Base-by-base conservation (phyloP, 371 early-diverging fungal species). In the Quaeritorhiza haematococci region DNA sequence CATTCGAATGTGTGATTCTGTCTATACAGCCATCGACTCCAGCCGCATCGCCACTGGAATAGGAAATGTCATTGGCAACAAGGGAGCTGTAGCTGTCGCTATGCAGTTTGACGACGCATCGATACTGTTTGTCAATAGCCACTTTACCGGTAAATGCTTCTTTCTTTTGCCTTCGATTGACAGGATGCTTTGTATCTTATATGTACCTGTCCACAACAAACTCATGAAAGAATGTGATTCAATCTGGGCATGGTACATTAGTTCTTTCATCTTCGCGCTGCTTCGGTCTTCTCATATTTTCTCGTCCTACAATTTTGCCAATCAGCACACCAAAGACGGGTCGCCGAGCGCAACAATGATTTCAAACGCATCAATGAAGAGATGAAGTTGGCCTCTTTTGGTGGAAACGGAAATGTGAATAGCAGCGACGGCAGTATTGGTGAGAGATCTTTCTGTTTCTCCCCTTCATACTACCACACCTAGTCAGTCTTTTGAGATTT, bases 61-160 rank as follows among this genome's bases (percentile, higher is more conserved):
- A 5, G 66, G 62, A 32, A 53, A 71, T 10, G 65, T 75, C 7
- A 43, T 75, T 17, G 65, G 69, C 5, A 76, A 75, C 62, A 79
- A 79, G 53, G 79, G 79, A 3, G 75, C 72, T 3, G 64, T 71
- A 0, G 72, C 59, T 15, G 56, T 73, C 17, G 76, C 84, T 1
- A 59, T 89, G 13, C 60, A 72, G 30, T 79, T 87, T 50, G 82
- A 76, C 17, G 72, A 72, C 23, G 69, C 64, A 24, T 79, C 83
- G 1, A 54, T 88, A 1, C 49, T 87, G 8, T 88, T 90, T 66
- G 83, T 90, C 17, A 87, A 87, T 58, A 77, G 82, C 24, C 91
- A 90, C 62, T 68, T 90, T 33, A 73, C 80, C 63, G 90, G 89
- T 89, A 79, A 47, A 32, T 2, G 13, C 26, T 2, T 21, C 32